Evolutionary conservation across 2,329 filamentous ascomycete genomes (phyloP).

Genomic region (Neofusicoccum umdonicola): DNA sequence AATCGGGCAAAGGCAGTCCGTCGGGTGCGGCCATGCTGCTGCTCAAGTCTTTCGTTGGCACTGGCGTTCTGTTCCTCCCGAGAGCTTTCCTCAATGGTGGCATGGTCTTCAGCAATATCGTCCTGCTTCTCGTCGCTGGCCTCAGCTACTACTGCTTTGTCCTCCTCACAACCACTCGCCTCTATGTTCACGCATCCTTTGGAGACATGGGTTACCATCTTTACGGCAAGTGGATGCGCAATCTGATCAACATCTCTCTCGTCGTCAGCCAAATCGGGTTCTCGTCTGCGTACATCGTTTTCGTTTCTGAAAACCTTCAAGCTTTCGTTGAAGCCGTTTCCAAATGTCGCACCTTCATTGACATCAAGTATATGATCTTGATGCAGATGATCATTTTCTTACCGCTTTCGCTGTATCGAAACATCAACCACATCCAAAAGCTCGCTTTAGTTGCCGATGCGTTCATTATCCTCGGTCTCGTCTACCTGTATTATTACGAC

Average conservation of each 20-base stretch:
- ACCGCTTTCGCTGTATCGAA: constrained; percentile 87
- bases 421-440: constrained; percentile 96
- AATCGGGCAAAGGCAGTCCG: constrained; percentile 73
- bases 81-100: constrained; percentile 93
- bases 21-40: constrained; percentile 79
- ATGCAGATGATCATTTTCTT: constrained; percentile 96
- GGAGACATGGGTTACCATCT: constrained; percentile 92
- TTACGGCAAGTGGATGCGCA: constrained; percentile 87
- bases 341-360: constrained; percentile 79
- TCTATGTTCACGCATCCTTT: constrained; percentile 89
- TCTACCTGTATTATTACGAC: constrained; percentile 96
- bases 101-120: constrained; percentile 92
- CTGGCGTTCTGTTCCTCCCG: constrained; percentile 88
- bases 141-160: constrained; percentile 98
- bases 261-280: constrained; percentile 96
- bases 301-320: constrained; percentile 92
- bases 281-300: constrained; percentile 92
- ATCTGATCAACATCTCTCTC: constrained; percentile 83
- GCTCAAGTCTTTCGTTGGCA: constrained; percentile 97
- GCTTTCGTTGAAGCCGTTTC: constrained; percentile 92
- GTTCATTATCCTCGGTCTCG: constrained; percentile 87
- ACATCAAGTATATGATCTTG: constrained; percentile 85
- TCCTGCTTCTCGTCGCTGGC: constrained; percentile 79
- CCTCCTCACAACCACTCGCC: constrained; percentile 79
- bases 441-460: constrained; percentile 90